A percentile compares a stretch with the other conserved stretches of the same genome.
Evolutionary conservation across 768 basidiomycete species (phyloP).

Genomic region (Lyophyllum decastes): DNA sequence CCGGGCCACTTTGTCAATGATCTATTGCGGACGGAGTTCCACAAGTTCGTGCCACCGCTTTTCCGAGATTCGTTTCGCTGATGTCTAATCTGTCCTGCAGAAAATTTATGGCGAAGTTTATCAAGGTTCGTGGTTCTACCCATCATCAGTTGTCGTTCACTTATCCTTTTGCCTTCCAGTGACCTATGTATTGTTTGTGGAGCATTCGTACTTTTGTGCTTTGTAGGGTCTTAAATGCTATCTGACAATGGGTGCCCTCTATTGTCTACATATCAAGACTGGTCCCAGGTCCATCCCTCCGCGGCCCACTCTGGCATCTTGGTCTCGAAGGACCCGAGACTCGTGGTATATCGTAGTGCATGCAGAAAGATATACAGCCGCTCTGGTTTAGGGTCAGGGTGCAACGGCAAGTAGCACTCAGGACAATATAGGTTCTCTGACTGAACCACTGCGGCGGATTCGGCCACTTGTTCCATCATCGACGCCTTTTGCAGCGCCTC

Average conservation of each 20-base stretch:
- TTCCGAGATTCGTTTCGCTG: background rate
- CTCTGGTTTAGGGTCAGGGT: slow-evolving; percentile 92
- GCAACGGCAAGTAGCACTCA: slow-evolving; percentile 90
- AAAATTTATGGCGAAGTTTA: slow-evolving; percentile 92
- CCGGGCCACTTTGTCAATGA: slow-evolving; percentile 93
- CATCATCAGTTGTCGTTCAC: background rate
- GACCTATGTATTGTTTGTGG: background rate
- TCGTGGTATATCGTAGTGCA: slow-evolving; percentile 81
- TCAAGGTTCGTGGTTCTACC: slow-evolving; percentile 55
- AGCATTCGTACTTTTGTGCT: slow-evolving; percentile 11
- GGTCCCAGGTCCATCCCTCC: slow-evolving; percentile 72
- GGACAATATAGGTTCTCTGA: slow-evolving; percentile 69
- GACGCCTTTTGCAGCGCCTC: slow-evolving; percentile 51
- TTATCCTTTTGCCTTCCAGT: slow-evolving; percentile 1
- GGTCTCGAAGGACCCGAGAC: slow-evolving; percentile 81
- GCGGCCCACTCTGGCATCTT: slow-evolving; percentile 89
- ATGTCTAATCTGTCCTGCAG: slow-evolving; percentile 37
- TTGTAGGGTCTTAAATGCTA: slow-evolving; percentile 11
- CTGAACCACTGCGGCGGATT: slow-evolving; percentile 36
- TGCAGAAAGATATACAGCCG: slow-evolving; percentile 95
- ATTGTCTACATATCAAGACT: slow-evolving; percentile 19
- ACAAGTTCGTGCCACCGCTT: slow-evolving; percentile 60
- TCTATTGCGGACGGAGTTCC: slow-evolving; percentile 89
- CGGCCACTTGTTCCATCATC: slow-evolving; percentile 37
- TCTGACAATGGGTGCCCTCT: background rate